Conservation (phyloP, 208 protist species). For the Crithidia mellificae region DNA sequence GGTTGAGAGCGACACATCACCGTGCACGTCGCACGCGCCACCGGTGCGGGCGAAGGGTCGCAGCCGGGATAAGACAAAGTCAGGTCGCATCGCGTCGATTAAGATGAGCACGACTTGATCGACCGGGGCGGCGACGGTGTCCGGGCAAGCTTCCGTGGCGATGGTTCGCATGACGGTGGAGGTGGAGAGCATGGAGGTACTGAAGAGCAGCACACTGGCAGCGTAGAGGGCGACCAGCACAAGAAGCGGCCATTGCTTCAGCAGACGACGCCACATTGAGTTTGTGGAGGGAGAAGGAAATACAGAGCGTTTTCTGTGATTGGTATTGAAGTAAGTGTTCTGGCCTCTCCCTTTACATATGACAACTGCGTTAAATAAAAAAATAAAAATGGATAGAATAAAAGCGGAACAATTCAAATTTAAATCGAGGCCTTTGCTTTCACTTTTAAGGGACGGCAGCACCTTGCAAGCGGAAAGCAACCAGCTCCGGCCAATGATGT, state of each 20-base stretch:
- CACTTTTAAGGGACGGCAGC: too few relatives aligned
- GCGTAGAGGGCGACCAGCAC: conserved; percentile 41
- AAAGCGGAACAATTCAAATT: too few relatives aligned
- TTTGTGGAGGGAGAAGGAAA: not conserved
- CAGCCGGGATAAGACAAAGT: conserved; percentile 57
- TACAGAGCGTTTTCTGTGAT: too few relatives aligned
- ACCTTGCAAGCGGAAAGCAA: too few relatives aligned
- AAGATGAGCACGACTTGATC: conserved; percentile 77
- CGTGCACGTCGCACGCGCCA: conserved; percentile 38
- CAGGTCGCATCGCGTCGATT: conserved; percentile 71
- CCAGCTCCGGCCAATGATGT: too few relatives aligned
- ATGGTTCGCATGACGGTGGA: conserved; percentile 35
- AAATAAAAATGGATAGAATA: too few relatives aligned
- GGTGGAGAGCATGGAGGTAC: conserved; percentile 62
- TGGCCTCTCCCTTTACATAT: too few relatives aligned
- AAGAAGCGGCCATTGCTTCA: conserved; percentile 22
- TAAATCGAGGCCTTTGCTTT: too few relatives aligned
- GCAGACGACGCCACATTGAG: not conserved
- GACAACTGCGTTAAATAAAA: too few relatives aligned
- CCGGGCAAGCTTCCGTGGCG: conserved; percentile 36
- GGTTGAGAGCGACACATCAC: not conserved
- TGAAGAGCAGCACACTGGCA: conserved; percentile 46
- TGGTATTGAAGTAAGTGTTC: too few relatives aligned
- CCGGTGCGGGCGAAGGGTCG: conserved; percentile 38
- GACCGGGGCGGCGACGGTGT: conserved; percentile 30